Base-by-base conservation (phyloP, 345 rosid species). In the Iberis pinnata region DNA sequence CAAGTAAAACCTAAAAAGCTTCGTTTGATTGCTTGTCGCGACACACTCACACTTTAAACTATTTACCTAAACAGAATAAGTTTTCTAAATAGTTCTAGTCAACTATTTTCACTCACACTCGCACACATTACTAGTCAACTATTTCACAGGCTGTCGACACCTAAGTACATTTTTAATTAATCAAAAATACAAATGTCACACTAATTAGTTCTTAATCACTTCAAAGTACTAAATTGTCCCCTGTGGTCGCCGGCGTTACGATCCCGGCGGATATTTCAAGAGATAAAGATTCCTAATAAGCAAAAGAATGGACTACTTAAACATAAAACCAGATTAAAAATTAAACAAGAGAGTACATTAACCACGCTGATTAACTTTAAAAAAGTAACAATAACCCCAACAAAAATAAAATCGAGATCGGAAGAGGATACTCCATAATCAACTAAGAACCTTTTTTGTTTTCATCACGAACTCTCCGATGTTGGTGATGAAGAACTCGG, bases 401-500 rank as follows among this genome's bases (percentile, higher is more conserved):
- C 18, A 14, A 39, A 43, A 65, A 43, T 12, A 32, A 65, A 50
- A 58, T 38, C 43, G 43, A 58, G 15, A 62, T 44, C 43, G 32
- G 36, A 43, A 43, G 27, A 56, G 35, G 20, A 48, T 48, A 32
- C 38, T 50, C 40, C 41, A 18, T n/a, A n/a, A n/a, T n/a, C n/a
- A n/a, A n/a, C n/a, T 6, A 20, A 11, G 31, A n/a, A 43, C 41
- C 60, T 63, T 35, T 3, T 0, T 12, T 14, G 0, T 7, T n/a
- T n/a, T n/a, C n/a, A n/a, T 55, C 12, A 78, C 73, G 57, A 87
- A 46, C 75, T 87, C 85, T 6, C 74, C 64, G 56, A 71, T 88
- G 22, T 67, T 88, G 25, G 78, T 82, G 18, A 80, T 75, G 24
- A 82, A 76, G 63, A 70, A 64, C 20, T 89, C 2, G 95, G 98